These are phyloP conservation scores for Poterioochromonas sp. DNA, from an alignment of 352 stramenopile genomes.

Conservation along the genomic window DNA sequence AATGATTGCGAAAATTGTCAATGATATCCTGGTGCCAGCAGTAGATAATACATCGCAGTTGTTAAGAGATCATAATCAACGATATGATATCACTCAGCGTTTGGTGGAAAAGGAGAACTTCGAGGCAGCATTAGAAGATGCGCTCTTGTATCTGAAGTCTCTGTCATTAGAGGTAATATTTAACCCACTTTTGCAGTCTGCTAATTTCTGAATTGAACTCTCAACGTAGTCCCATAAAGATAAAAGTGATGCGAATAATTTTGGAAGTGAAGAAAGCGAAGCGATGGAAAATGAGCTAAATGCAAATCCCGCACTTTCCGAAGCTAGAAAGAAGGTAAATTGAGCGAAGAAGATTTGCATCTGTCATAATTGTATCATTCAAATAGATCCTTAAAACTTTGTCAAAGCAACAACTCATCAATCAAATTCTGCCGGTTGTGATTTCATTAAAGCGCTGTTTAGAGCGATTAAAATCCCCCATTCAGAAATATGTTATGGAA, in stretches of 20 bases:
- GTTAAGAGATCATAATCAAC: neutral
- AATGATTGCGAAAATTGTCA: neutral
- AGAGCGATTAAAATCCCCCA: neutral
- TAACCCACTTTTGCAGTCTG: neutral
- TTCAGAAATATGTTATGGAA: neutral
- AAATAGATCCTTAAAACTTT: conserved; percentile 5
- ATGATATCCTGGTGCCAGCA: neutral
- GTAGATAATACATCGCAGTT: neutral
- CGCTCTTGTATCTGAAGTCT: neutral
- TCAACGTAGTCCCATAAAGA: too few species aligned
- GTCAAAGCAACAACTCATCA: neutral
- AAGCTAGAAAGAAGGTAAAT: neutral
- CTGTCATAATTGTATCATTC: neutral
- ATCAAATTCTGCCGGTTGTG: conserved; percentile 6
- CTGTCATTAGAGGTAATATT: neutral
- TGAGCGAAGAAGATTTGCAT: neutral
- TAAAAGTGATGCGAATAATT: neutral
- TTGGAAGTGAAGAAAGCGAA: neutral
- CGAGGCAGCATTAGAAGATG: neutral
- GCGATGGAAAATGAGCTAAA: neutral
- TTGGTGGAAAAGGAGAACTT: neutral
- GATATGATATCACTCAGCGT: neutral
- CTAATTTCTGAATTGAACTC: neutral
- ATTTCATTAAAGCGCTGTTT: conserved; percentile 5
- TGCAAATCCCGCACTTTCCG: neutral